phyloP scores from a whole-genome alignment of 2,329 filamentous ascomycete genomes.

The Botrytis sinoallii region DNA sequence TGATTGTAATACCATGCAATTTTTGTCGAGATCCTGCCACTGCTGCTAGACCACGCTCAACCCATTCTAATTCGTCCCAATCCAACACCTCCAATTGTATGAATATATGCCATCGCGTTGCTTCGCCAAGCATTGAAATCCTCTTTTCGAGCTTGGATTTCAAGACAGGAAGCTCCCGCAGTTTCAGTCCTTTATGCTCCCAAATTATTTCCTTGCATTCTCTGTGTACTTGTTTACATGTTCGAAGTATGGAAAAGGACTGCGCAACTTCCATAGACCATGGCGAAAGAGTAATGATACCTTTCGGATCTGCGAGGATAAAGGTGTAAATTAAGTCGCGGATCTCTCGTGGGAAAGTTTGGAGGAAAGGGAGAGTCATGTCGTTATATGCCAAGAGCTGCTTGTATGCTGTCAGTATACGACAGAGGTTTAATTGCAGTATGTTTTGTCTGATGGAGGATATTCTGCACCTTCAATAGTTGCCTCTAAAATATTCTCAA shows the following conservation, averaged over 20 bases:
- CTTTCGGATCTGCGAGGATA: constrained; percentile 29
- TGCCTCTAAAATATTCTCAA: neutral
- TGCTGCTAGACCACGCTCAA: neutral
- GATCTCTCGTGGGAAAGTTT: constrained; percentile 33
- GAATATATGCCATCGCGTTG: constrained; percentile 24
- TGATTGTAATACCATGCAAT: constrained; percentile 27
- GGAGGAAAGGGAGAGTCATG: constrained; percentile 29
- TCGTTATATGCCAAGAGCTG: neutral
- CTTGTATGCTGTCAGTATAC: neutral
- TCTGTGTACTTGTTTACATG: constrained; percentile 34
- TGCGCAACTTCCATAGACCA: constrained; percentile 32
- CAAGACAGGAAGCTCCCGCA: constrained; percentile 26
- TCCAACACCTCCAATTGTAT: constrained; percentile 34
- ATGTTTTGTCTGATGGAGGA: neutral
- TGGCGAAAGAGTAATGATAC: constrained; percentile 29
- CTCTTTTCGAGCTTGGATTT: constrained; percentile 23
- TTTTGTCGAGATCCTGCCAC: neutral
- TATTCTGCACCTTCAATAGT: neutral
- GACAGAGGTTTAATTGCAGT: neutral
- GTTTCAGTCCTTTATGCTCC: constrained; percentile 29
- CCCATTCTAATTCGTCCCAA: constrained; percentile 36
- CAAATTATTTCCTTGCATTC: constrained; percentile 36
- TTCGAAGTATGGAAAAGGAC: constrained; percentile 33
- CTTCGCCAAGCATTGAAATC: neutral
- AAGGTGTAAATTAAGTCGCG: constrained; percentile 35